Base-by-base conservation (phyloP, 108 stramenopile genomes). In the Nitzschia putrida region DNA sequence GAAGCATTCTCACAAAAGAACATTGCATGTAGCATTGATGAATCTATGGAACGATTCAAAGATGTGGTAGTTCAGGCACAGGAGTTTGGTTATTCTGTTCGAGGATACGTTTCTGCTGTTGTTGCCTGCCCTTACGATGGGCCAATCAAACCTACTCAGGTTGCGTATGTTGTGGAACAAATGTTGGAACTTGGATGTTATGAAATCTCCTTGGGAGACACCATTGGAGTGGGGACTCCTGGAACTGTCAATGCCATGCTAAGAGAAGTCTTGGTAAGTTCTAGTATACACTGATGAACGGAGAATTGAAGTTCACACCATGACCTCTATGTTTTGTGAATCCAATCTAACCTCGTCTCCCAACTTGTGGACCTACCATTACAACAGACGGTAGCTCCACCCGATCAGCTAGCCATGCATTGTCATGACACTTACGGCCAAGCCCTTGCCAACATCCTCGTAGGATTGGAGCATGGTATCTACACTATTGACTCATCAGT, bases 381-480 rank as follows among this genome's bases (percentile, higher is more conserved):
- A 18, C 14, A 49, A 49, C 14, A 67, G 67, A 42, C 25, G 8
- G 72, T 73, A 12, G 72, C 56, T 7, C 13, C 42, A 37, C 64
- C 72, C 24, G 38, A 22, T 34, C 77, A 77, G 4, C 63, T 94
- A 11, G 95, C 95, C 16, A 88, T 89, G 61, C 95, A 96, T 59
- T 96, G 90, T 79, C 95, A 96, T 72, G 93, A 96, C 57, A 96
- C 95, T 0, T 92, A 89, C 65, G 95, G 92, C 38, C 88, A 88
- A 76, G 93, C 90, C 13, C 69, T 95, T 53, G 82, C 91, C 26
- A 96, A 96, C 56, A 89, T 96, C 49, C 66, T 89, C 7, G 79
- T 75, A 0, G 85, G 91, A 18, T 25, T 93, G 64, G 81, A 92
- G 47, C 24, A 73, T 42, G 92, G 85, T 12, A 78, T 96, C 10